Evolutionary conservation across 139 green algal genomes (phyloP).

Genomic region (Auxenochlorella pyrenoidosa): DNA sequence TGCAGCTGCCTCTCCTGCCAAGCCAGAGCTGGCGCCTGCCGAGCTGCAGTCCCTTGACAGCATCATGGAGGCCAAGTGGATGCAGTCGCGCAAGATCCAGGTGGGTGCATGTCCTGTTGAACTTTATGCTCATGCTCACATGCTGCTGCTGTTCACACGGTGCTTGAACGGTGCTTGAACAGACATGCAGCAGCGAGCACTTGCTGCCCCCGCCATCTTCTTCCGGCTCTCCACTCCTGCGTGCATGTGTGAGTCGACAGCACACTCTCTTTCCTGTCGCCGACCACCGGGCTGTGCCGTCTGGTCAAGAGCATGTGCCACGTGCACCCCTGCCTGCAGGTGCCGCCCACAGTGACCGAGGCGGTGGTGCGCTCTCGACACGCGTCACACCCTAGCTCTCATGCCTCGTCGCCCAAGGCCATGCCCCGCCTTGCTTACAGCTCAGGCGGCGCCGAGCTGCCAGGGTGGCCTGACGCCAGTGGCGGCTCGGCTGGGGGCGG

Average conservation of each 20-base stretch:
- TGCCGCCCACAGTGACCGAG: constrained; percentile 20
- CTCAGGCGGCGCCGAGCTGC: not conserved
- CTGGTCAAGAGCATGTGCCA: not conserved
- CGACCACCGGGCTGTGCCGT: not conserved
- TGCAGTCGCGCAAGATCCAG: constrained; percentile 26
- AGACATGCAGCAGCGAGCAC: too few species aligned
- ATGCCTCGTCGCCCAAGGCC: not conserved
- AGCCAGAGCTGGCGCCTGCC: not conserved
- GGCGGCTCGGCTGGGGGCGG: not conserved
- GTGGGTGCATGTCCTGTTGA: not conserved
- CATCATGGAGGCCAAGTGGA: constrained; percentile 36
- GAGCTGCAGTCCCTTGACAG: constrained; percentile 21
- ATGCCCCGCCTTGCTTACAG: not conserved
- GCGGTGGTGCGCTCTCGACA: constrained; percentile 12
- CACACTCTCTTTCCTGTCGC: not conserved
- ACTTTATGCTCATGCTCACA: not conserved
- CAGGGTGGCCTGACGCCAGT: not conserved
- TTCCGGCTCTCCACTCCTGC: not conserved
- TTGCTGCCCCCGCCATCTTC: too few species aligned
- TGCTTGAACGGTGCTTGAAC: too few species aligned
- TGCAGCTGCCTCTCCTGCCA: not conserved
- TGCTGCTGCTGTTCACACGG: too few species aligned
- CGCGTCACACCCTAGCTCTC: constrained; percentile 13
- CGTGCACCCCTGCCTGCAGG: not conserved
- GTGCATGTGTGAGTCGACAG: not conserved